phyloP scores from a whole-genome alignment of 495 filamentous ascomycete genomes.

The Corynascus novoguineensis region DNA sequence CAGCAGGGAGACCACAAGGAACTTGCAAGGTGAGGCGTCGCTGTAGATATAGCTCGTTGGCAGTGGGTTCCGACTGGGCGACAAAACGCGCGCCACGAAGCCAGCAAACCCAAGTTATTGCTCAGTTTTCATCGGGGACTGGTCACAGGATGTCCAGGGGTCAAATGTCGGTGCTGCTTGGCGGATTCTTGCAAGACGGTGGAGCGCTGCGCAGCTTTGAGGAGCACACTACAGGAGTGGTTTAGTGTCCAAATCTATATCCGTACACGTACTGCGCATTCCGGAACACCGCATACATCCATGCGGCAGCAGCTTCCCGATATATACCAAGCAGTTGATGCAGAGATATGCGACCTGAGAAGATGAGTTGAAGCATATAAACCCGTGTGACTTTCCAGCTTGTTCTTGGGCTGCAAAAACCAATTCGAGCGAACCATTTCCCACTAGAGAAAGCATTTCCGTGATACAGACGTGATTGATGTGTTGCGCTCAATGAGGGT shows the following conservation, averaged over 20 bases:
- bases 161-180: neutral
- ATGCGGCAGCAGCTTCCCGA: neutral
- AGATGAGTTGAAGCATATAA: too few species aligned
- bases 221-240: too few species aligned
- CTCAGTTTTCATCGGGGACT: neutral
- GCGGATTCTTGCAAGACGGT: neutral
- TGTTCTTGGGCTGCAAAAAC: too few species aligned
- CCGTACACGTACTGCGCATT: too few species aligned
- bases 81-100: conserved; percentile 16
- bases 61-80: conserved; percentile 11
- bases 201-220: too few species aligned
- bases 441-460: too few species aligned
- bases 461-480: too few species aligned
- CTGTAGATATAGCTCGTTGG: conserved; percentile 15
- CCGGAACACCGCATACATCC: neutral
- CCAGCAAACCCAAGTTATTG: conserved; percentile 1
- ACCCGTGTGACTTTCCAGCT: too few species aligned
- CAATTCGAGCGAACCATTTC: too few species aligned
- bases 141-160: conserved; percentile 4
- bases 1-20: neutral
- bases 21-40: neutral
- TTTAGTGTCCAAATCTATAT: too few species aligned
- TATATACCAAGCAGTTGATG: neutral
- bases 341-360: neutral
- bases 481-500: too few species aligned